Evolutionary conservation across 306 rosid species (phyloP).

Genomic region (Vicia faba): DNA sequence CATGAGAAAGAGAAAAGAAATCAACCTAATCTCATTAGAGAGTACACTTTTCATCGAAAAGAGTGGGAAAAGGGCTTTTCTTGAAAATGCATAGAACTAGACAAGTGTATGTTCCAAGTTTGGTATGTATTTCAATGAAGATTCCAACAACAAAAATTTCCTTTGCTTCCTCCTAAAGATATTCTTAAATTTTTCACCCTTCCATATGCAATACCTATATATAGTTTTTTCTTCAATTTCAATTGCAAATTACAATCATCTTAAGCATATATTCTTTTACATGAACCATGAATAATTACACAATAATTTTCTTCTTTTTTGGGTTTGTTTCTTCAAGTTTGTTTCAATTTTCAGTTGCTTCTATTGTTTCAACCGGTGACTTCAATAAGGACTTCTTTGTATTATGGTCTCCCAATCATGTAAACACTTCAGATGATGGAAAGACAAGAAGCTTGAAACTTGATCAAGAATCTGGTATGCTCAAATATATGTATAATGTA

Average conservation of each 20-base stretch:
- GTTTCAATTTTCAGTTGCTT: conserved; percentile 47
- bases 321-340: conserved; percentile 46
- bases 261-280: conserved; percentile 12
- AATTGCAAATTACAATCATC: conserved; percentile 5
- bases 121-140: conserved; percentile 38
- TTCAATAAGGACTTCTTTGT: conserved; percentile 87
- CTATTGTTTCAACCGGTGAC: conserved; percentile 79
- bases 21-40: conserved; percentile 10
- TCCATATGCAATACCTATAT: conserved; percentile 50
- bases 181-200: conserved; percentile 50
- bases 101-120: conserved; percentile 39
- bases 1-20: conserved; percentile 32
- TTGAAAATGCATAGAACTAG: conserved; percentile 27
- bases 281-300: conserved; percentile 49
- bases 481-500: not conserved
- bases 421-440: conserved; percentile 76
- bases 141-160: conserved; percentile 43
- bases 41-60: conserved; percentile 39
- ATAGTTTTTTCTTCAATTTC: conserved; percentile 34
- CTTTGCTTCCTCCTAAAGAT: conserved; percentile 71
- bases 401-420: conserved; percentile 85
- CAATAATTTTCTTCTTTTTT: conserved; percentile 31
- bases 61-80: conserved; percentile 35
- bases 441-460: conserved; percentile 67
- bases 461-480: conserved; percentile 79